These are phyloP conservation scores for Claviceps fusiformis DNA, from an alignment of 2,329 filamentous ascomycete genomes.

Conservation along the genomic window DNA sequence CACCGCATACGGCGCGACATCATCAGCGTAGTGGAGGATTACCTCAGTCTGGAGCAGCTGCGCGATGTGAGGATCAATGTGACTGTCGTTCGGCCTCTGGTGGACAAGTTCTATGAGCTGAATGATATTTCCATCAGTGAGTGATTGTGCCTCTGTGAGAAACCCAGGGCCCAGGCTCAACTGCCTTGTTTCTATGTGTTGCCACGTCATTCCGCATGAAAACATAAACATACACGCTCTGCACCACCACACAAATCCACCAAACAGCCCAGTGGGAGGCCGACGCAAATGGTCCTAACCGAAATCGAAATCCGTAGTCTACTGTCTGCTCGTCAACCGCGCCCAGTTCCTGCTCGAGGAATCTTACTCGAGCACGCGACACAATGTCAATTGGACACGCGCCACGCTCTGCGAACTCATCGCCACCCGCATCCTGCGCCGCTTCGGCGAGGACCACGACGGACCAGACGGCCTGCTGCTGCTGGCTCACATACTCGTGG, in stretches of 20 bases:
- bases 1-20: conserved; percentile 56
- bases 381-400: conserved; percentile 68
- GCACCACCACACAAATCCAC: not conserved
- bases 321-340: conserved; percentile 71
- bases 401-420: conserved; percentile 71
- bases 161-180: too few relatives aligned
- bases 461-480: conserved; percentile 58
- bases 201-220: not conserved
- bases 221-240: not conserved
- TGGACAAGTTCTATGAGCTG: conserved; percentile 70
- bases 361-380: conserved; percentile 58
- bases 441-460: conserved; percentile 65
- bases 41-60: conserved; percentile 59
- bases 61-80: conserved; percentile 72
- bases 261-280: not conserved
- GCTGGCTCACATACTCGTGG: conserved; percentile 66
- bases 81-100: conserved; percentile 63
- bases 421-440: conserved; percentile 62
- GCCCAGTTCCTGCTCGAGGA: conserved; percentile 70
- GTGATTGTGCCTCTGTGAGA: conserved; percentile 9
- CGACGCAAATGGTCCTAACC: not conserved
- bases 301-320: conserved; percentile 37
- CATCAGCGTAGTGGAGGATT: conserved; percentile 47
- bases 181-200: not conserved
- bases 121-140: conserved; percentile 65